phyloP scores from a whole-genome alignment of 2,329 filamentous ascomycete species.

The Ophiosphaerella narmari region DNA sequence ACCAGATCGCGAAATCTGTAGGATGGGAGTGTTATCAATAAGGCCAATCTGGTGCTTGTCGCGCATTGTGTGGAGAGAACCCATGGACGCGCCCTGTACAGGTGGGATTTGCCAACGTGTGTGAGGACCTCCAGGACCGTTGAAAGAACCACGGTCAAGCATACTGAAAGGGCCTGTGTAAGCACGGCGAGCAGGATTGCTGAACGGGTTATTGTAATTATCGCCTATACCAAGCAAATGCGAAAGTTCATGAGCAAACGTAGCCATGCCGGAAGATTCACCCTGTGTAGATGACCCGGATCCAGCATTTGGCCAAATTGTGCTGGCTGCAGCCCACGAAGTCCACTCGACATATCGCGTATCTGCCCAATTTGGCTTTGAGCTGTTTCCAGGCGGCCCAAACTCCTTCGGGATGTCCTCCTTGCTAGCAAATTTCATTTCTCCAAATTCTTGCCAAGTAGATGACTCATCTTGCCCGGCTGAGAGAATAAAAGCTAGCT shows the following conservation, averaged over 20 bases:
- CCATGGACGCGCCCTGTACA: conserved; percentile 54
- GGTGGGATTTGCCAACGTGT: conserved; percentile 59
- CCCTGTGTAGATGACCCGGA: conserved; percentile 59
- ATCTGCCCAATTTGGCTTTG: conserved; percentile 52
- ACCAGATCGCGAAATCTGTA: conserved; percentile 52
- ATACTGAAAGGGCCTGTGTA: conserved; percentile 61
- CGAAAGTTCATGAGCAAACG: conserved; percentile 59
- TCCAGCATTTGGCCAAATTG: conserved; percentile 60
- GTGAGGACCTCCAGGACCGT: conserved; percentile 59
- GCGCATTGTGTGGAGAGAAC: conserved; percentile 58
- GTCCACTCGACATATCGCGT: conserved; percentile 61
- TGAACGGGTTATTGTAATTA: conserved; percentile 62
- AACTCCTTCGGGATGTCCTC: conserved; percentile 57
- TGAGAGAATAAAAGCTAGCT: conserved; percentile 60
- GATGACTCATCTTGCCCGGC: conserved; percentile 61
- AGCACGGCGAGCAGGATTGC: conserved; percentile 51
- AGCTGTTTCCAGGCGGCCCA: conserved; percentile 53
- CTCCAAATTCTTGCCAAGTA: conserved; percentile 62
- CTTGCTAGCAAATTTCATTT: conserved; percentile 56
- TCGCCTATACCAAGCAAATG: conserved; percentile 59
- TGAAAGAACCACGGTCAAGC: conserved; percentile 58
- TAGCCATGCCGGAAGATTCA: conserved; percentile 59
- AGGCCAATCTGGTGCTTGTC: conserved; percentile 60
- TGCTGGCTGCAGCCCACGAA: conserved; percentile 57
- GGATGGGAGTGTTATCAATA: conserved; percentile 50